Evolutionary conservation across 2,329 filamentous ascomycete species (phyloP).

Genomic region (Sclerotinia trifoliorum): DNA sequence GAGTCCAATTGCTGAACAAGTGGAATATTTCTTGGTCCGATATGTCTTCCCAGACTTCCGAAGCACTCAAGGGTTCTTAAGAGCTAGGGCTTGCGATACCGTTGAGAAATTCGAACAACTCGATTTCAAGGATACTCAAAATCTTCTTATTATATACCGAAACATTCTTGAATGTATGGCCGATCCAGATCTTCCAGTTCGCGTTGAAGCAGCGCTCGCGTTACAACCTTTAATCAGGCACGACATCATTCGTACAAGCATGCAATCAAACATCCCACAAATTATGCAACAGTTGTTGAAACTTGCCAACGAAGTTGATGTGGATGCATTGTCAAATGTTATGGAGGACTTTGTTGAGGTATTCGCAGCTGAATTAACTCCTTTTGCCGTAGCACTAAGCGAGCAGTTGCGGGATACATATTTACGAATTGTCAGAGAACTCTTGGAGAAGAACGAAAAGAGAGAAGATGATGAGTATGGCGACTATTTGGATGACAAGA

Average conservation of each 20-base stretch:
- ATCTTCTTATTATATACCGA: conserved; percentile 92
- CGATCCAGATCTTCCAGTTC: conserved; percentile 86
- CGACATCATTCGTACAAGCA: conserved; percentile 87
- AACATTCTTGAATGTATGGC: conserved; percentile 98
- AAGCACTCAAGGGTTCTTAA: conserved; percentile 85
- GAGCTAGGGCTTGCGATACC: conserved; percentile 92
- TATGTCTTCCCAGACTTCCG: conserved; percentile 98
- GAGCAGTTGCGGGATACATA: conserved; percentile 97
- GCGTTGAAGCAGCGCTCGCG: conserved; percentile 90
- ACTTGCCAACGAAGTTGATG: conserved; percentile 95
- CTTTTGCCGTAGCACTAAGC: conserved; percentile 92
- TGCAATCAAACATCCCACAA: conserved; percentile 97
- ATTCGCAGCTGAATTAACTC: conserved; percentile 93
- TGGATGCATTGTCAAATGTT: conserved; percentile 94
- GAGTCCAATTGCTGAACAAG: conserved; percentile 94
- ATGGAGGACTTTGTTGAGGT: conserved; percentile 99
- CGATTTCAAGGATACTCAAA: conserved; percentile 94
- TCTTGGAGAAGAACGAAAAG: conserved; percentile 83
- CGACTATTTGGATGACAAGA: conserved; percentile 96
- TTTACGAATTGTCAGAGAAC: conserved; percentile 84
- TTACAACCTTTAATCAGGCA: conserved; percentile 94
- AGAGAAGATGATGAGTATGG: conserved; percentile 75
- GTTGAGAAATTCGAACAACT: conserved; percentile 97
- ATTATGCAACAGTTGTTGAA: conserved; percentile 99
- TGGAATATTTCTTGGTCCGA: conserved; percentile 97